A percentile compares a stretch with the other conserved stretches of the same genome.
These are phyloP conservation scores for Astrothelium subdiscretum DNA, from an alignment of 495 filamentous ascomycete genomes.

Conservation along the genomic window DNA sequence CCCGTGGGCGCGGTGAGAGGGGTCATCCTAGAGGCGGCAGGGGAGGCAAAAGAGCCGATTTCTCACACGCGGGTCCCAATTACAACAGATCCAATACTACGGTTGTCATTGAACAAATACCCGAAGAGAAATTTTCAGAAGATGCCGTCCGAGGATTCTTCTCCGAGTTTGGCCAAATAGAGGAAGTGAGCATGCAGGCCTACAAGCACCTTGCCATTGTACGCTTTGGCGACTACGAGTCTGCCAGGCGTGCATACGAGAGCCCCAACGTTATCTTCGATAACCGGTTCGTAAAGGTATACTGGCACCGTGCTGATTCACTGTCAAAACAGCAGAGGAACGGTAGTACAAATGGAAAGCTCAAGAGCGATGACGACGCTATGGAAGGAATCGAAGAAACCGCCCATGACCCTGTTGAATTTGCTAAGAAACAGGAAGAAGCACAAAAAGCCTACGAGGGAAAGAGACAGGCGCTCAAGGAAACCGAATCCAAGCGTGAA, in stretches of 20 bases:
- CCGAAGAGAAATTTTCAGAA: conserved; percentile 73
- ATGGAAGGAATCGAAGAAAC: conserved; percentile 31
- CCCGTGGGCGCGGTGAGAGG: conserved; percentile 35
- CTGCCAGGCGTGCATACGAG: conserved; percentile 71
- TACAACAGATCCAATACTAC: conserved; percentile 63
- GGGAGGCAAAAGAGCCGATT: conserved; percentile 49
- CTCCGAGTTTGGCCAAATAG: conserved; percentile 66
- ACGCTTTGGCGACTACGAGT: conserved; percentile 60
- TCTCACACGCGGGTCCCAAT: conserved; percentile 65
- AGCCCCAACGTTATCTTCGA: conserved; percentile 94
- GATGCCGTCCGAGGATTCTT: conserved; percentile 69
- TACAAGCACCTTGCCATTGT: conserved; percentile 72
- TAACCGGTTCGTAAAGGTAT: conserved; percentile 96
- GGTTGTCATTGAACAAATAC: conserved; percentile 88
- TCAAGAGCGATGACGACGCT: background rate
- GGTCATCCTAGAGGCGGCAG: conserved; percentile 30
- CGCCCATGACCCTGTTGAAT: conserved; percentile 66
- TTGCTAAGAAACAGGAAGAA: conserved; percentile 63
- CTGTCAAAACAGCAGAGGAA: conserved; percentile 29
- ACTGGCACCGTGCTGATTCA: conserved; percentile 68
- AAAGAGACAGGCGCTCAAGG: conserved; percentile 59
- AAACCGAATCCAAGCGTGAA: conserved; percentile 56
- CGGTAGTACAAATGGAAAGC: conserved; percentile 4
- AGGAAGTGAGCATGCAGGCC: conserved; percentile 60
- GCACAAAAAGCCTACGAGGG: conserved; percentile 71